These are phyloP conservation scores for Kalanchoe fedtschenkoi DNA, from an alignment of 164 flowering plant genomes.

Conservation along the genomic window DNA sequence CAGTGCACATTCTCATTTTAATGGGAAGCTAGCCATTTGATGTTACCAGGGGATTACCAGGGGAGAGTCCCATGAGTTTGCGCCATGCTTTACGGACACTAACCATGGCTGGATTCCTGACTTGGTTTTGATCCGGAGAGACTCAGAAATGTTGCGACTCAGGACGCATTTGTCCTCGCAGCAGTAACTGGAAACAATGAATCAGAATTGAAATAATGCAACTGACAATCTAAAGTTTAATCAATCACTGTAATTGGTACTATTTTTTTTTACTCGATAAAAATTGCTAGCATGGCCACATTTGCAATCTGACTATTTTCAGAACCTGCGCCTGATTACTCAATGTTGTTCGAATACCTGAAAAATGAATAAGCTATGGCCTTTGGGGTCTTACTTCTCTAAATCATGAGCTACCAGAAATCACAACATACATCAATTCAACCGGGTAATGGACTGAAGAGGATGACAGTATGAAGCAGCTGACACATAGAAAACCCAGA, in stretches of 20 bases:
- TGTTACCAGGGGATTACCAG: constrained; percentile 32
- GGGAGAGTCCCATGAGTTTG: constrained; percentile 52
- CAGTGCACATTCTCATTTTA: no score
- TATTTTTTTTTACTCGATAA: no score
- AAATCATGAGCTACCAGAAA: no score
- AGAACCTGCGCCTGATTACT: background rate
- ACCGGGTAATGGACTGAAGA: no score
- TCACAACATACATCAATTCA: no score
- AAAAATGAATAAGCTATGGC: background rate
- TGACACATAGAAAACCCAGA: no score
- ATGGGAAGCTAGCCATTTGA: background rate
- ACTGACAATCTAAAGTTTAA: background rate
- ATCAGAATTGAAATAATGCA: background rate
- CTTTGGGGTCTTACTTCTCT: background rate
- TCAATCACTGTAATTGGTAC: background rate
- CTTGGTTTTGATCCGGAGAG: background rate
- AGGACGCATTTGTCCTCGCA: background rate
- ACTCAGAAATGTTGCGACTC: background rate
- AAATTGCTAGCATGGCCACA: background rate
- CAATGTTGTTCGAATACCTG: background rate
- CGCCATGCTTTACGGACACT: constrained; percentile 66
- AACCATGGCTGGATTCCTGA: constrained; percentile 43
- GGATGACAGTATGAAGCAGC: no score
- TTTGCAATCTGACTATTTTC: background rate
- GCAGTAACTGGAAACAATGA: background rate